phyloP scores from a whole-genome alignment of 2,329 filamentous ascomycete species.

The Waltergamsia citrina region DNA sequence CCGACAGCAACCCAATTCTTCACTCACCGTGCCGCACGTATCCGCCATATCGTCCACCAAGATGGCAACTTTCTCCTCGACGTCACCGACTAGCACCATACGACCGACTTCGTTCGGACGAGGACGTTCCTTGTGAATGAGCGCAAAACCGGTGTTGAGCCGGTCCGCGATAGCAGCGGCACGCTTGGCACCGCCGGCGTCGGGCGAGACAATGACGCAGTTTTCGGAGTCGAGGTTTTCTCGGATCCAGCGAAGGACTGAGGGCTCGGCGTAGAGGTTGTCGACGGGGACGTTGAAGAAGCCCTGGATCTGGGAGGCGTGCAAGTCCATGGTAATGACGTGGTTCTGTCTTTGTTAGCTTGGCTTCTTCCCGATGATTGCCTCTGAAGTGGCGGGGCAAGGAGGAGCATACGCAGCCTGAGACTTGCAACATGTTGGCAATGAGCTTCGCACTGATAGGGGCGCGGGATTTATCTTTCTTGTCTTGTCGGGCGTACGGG shows the following conservation, averaged over 20 bases:
- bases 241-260: conserved; percentile 81
- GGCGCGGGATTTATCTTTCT: conserved; percentile 90
- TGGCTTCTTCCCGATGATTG: neutral
- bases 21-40: conserved; percentile 67
- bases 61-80: conserved; percentile 84
- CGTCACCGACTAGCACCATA: conserved; percentile 92
- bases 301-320: conserved; percentile 88
- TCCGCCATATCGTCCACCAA: conserved; percentile 98
- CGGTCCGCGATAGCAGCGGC: conserved; percentile 90
- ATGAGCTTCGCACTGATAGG: conserved; percentile 94
- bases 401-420: conserved; percentile 53
- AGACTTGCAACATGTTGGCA: conserved; percentile 95
- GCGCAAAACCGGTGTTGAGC: conserved; percentile 80
- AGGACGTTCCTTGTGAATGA: conserved; percentile 94
- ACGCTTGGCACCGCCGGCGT: conserved; percentile 89
- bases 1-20: neutral
- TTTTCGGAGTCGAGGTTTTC: conserved; percentile 75
- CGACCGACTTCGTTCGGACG: conserved; percentile 78
- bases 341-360: conserved; percentile 21
- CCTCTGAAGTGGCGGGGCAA: neutral
- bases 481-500: conserved; percentile 92
- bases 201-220: conserved; percentile 88
- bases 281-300: conserved; percentile 79
- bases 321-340: conserved; percentile 91
- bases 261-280: conserved; percentile 89